Conservation (phyloP, 139 green algal genomes). For the Auxenochlorella pyrenoidosa region DNA sequence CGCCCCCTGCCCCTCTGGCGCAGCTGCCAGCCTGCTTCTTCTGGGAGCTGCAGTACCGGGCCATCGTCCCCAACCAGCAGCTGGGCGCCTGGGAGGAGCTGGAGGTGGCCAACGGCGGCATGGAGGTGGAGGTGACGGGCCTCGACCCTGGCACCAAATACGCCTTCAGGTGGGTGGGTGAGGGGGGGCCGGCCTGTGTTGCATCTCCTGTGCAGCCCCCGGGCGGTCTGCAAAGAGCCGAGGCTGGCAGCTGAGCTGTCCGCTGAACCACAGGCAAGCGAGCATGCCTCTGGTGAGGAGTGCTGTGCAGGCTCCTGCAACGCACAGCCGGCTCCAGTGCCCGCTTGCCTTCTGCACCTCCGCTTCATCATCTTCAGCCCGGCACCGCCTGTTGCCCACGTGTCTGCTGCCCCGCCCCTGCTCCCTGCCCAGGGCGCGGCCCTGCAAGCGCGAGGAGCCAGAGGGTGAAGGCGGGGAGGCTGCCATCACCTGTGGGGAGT, state of each 20-base stretch:
- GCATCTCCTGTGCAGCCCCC: too few relatives aligned
- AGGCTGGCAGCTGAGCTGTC: too few relatives aligned
- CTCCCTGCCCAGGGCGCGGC: not conserved
- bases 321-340: too few relatives aligned
- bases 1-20: not conserved
- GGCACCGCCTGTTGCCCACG: too few relatives aligned
- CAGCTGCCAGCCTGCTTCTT: slow-evolving; percentile 25
- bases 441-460: slow-evolving; percentile 23
- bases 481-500: not conserved
- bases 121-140: slow-evolving; percentile 11
- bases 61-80: not conserved
- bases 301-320: too few relatives aligned
- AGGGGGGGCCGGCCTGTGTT: too few relatives aligned
- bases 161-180: slow-evolving; percentile 31
- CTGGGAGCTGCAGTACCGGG: slow-evolving; percentile 43
- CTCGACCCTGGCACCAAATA: slow-evolving; percentile 28
- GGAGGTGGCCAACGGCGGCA: not conserved
- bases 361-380: not conserved
- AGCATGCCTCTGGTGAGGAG: too few relatives aligned
- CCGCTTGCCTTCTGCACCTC: not conserved
- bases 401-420: not conserved
- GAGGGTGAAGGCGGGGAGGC: not conserved
- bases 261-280: too few relatives aligned
- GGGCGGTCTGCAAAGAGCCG: too few relatives aligned
- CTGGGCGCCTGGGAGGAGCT: slow-evolving; percentile 8